phyloP scores from a whole-genome alignment of 169 alveolate genomes.

The Plasmodium inui region DNA sequence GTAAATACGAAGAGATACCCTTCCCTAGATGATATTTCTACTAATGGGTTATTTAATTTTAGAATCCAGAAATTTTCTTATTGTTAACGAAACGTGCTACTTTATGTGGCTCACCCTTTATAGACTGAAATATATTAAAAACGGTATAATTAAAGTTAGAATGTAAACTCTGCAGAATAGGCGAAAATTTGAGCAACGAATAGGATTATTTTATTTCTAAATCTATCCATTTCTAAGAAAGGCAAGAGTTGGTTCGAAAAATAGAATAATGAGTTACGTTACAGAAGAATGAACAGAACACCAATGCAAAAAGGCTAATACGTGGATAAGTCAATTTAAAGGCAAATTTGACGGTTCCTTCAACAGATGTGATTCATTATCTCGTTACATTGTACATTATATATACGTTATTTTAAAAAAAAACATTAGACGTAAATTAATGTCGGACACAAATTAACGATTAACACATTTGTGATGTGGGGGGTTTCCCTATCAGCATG shows the following conservation, averaged over 20 bases:
- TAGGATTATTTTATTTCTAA: not conserved
- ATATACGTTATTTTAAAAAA: not conserved
- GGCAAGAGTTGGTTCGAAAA: not conserved
- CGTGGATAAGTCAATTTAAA: not conserved
- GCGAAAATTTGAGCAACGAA: not conserved
- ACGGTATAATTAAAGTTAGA: not conserved
- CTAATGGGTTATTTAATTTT: not conserved
- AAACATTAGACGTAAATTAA: not conserved
- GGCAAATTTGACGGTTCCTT: not conserved
- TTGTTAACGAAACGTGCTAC: not conserved
- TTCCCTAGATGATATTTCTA: not conserved
- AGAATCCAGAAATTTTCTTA: not conserved
- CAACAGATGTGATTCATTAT: not conserved
- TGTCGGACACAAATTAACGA: not conserved
- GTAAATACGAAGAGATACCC: not conserved
- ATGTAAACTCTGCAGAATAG: not conserved
- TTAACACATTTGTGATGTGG: not conserved
- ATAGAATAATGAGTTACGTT: not conserved
- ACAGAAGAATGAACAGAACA: not conserved
- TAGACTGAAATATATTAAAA: not conserved
- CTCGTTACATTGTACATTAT: not conserved
- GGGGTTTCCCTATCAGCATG: not conserved
- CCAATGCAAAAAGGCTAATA: not conserved
- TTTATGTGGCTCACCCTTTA: not conserved
- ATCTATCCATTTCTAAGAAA: not conserved